These are phyloP conservation scores for Plasmodium sp. DNA, from an alignment of 169 alveolate genomes.

Conservation along the genomic window DNA sequence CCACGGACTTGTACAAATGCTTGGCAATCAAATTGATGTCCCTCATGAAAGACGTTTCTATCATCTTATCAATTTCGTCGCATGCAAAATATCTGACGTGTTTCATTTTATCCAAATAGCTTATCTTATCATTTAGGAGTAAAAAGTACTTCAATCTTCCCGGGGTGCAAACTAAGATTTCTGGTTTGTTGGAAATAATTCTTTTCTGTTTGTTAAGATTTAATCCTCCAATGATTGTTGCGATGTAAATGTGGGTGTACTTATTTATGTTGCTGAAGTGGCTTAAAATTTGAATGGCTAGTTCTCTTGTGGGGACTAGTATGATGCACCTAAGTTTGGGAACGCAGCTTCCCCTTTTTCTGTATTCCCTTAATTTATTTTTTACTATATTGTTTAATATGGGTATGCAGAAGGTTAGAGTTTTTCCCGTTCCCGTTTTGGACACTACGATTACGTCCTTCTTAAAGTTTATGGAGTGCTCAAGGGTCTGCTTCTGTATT, in stretches of 20 bases:
- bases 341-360: background rate
- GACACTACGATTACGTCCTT: constrained; percentile 82
- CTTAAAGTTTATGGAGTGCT: constrained; percentile 40
- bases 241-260: constrained; percentile 58
- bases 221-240: constrained; percentile 63
- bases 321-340: constrained; percentile 77
- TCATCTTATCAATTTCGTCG: constrained; percentile 72
- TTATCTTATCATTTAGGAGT: constrained; percentile 42
- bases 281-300: constrained; percentile 80
- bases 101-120: constrained; percentile 40
- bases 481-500: constrained; percentile 49
- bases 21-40: constrained; percentile 58
- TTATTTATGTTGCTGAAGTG: constrained; percentile 52
- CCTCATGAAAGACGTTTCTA: constrained; percentile 63
- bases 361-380: constrained; percentile 34
- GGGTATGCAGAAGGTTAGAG: constrained; percentile 81
- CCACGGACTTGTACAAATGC: constrained; percentile 54
- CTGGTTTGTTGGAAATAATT: constrained; percentile 75
- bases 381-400: constrained; percentile 72
- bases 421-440: constrained; percentile 87
- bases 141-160: constrained; percentile 79
- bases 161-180: constrained; percentile 82
- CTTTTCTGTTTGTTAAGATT: constrained; percentile 50
- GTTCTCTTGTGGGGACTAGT: constrained; percentile 85
- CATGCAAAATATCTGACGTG: constrained; percentile 68